Base-by-base conservation (phyloP, 2,329 filamentous ascomycete genomes). In the Botrytis fabae region DNA sequence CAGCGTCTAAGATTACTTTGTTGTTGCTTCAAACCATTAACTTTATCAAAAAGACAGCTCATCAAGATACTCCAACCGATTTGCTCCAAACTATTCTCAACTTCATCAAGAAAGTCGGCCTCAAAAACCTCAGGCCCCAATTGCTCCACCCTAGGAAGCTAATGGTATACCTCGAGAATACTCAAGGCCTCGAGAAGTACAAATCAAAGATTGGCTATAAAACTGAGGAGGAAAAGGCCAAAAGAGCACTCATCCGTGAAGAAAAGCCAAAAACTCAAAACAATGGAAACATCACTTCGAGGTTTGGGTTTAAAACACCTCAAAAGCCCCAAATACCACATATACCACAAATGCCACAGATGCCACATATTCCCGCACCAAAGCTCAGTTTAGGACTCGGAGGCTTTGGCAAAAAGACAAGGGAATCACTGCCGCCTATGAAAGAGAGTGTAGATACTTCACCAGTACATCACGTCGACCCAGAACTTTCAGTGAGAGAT, bases 71-170 rank as follows among this genome's bases (percentile, higher is more conserved):
- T 5, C 79, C 79, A 2, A 65, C 79, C 32, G 62, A 70, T 4
- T 79, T 79, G 76, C 75, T 81, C 40, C 75, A 74, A 59, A 75
- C 73, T 48, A 76, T 81, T 40, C 69, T 81, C 46, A 32, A 40
- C 8, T 73, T 75, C 59, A 72, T 75, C 60, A 22, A 71, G n/a
- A 22, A 61, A 48, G 63, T 69, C 16, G 51, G 35, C 28, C 70
- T 75, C 40, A 61, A 51, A 2, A 7, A 71, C 6, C 71, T 75
- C 14, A 64, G 60, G 25, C 68, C 74, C 35, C 71, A 75, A 48
- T 69, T 75, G 44, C 42, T 14, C 40, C 72, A 75, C 72, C 69
- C 72, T 61, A 59, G 62, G 14, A 75, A 73, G 22, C 48, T 75
- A 38, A n/a, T 74, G 12, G 71, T 73, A 2, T 74, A 73, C 59